Percentiles rank a stretch among this genome's conserved stretches.
phyloP scores from a whole-genome alignment of 352 stramenopile genomes.

The Albugo laibachii region DNA sequence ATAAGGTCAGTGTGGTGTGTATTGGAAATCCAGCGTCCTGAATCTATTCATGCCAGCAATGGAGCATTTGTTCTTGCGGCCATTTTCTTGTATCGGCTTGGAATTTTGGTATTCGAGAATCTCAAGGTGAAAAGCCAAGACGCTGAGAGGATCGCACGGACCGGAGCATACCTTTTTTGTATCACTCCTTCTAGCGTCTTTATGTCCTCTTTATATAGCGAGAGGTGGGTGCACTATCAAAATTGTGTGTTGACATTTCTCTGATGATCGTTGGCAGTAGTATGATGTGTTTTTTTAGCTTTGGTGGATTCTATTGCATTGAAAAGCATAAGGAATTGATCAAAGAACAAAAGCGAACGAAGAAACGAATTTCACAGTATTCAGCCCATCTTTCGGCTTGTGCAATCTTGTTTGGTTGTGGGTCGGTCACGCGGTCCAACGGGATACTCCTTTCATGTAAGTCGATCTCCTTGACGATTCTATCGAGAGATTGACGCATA shows the following conservation, averaged over 20 bases:
- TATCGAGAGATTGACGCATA: background rate
- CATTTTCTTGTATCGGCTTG: conserved; percentile 47
- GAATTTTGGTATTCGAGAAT: conserved; percentile 19
- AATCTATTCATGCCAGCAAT: conserved; percentile 19
- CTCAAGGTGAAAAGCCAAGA: too few species aligned
- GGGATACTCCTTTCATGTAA: conserved; percentile 53
- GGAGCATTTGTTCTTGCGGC: conserved; percentile 45
- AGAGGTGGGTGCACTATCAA: conserved; percentile 19
- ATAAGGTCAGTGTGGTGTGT: conserved; percentile 13
- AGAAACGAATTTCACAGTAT: too few species aligned
- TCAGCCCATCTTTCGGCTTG: conserved; percentile 14
- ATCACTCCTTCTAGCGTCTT: conserved; percentile 61
- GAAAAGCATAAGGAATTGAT: conserved; percentile 14
- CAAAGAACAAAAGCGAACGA: background rate
- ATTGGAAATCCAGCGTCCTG: background rate
- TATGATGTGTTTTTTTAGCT: conserved; percentile 62
- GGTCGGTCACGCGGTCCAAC: conserved; percentile 60
- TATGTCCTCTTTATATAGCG: conserved; percentile 60
- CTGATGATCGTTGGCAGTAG: conserved; percentile 7
- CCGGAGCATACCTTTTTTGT: conserved; percentile 56
- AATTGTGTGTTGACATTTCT: background rate
- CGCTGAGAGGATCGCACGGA: conserved; percentile 27
- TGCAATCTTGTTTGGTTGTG: conserved; percentile 33
- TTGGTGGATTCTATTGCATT: conserved; percentile 48
- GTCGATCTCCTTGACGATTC: conserved; percentile 4